phyloP scores from a whole-genome alignment of 2,329 filamentous ascomycete species.

The Mariannaea sp. region DNA sequence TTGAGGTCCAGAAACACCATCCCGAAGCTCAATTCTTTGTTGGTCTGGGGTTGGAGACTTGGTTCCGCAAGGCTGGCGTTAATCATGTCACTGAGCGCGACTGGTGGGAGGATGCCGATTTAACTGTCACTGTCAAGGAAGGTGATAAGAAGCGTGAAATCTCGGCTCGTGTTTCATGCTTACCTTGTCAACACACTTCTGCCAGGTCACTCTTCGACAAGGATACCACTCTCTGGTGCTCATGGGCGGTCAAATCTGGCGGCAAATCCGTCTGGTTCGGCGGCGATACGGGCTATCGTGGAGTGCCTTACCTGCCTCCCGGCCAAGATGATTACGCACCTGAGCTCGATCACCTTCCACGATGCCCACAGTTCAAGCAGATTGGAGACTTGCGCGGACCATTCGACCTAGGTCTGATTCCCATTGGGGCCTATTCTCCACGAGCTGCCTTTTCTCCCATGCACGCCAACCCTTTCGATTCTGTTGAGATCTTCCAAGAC shows the following conservation, averaged over 20 bases:
- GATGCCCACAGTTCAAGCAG: constrained; percentile 82
- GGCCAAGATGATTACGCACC: constrained; percentile 72
- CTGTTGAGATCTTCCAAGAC: constrained; percentile 87
- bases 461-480: constrained; percentile 86
- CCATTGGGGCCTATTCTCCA: constrained; percentile 87
- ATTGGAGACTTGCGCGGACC: constrained; percentile 81
- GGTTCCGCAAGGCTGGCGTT: constrained; percentile 76
- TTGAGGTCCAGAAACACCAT: constrained; percentile 70
- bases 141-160: constrained; percentile 53
- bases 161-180: constrained; percentile 72
- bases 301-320: constrained; percentile 68
- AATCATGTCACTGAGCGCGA: constrained; percentile 84
- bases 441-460: constrained; percentile 74
- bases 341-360: constrained; percentile 68
- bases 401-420: constrained; percentile 90
- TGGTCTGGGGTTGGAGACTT: constrained; percentile 78
- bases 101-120: constrained; percentile 87
- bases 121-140: constrained; percentile 58
- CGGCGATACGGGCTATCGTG: constrained; percentile 89
- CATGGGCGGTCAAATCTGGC: constrained; percentile 78
- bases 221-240: constrained; percentile 81
- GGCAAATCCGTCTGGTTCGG: constrained; percentile 84
- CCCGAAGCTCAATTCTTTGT: constrained; percentile 88
- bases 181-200: constrained; percentile 84
- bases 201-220: constrained; percentile 72